Conservation (phyloP, 2,329 filamentous ascomycete genomes). For the Monosporascus sp. region DNA sequence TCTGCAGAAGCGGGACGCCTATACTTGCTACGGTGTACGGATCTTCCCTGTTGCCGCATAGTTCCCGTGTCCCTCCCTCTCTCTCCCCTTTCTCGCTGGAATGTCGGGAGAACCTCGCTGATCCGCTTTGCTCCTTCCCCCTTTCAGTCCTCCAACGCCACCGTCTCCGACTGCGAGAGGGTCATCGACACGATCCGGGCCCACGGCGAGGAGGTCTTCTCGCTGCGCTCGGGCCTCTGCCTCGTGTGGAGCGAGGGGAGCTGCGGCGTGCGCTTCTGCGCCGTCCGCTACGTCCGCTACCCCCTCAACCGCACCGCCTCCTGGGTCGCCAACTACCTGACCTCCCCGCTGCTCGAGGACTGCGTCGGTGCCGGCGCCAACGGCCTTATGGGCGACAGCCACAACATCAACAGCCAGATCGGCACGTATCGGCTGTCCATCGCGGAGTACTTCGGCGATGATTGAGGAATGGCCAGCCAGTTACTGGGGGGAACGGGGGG, state of each 20-base stretch:
- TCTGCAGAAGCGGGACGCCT: constrained; percentile 23
- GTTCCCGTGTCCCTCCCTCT: neutral
- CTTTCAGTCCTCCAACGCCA: constrained; percentile 15
- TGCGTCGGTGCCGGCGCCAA: constrained; percentile 18
- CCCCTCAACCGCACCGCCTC: constrained; percentile 21
- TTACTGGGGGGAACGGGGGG: too few relatives aligned
- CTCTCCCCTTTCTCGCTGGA: too few relatives aligned
- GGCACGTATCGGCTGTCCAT: constrained; percentile 24
- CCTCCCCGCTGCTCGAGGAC: constrained; percentile 15
- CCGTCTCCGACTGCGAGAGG: constrained; percentile 18
- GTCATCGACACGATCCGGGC: constrained; percentile 16
- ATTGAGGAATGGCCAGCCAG: neutral
- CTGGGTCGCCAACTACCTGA: constrained; percentile 20
- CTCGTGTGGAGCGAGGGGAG: constrained; percentile 20
- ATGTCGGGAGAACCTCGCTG: neutral
- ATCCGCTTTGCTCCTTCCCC: constrained; percentile 3
- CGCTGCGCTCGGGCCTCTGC: constrained; percentile 20
- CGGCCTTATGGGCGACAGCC: constrained; percentile 20
- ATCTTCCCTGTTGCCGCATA: neutral
- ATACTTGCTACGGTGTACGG: constrained; percentile 23
- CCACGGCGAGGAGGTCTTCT: constrained; percentile 14
- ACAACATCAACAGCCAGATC: constrained; percentile 21
- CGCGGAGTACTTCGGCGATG: constrained; percentile 4
- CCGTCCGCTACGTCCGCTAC: constrained; percentile 17
- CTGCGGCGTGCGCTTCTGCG: constrained; percentile 23